These are phyloP conservation scores for Colletotrichum plurivorum DNA, from an alignment of 2,329 filamentous ascomycete genomes.

Conservation along the genomic window DNA sequence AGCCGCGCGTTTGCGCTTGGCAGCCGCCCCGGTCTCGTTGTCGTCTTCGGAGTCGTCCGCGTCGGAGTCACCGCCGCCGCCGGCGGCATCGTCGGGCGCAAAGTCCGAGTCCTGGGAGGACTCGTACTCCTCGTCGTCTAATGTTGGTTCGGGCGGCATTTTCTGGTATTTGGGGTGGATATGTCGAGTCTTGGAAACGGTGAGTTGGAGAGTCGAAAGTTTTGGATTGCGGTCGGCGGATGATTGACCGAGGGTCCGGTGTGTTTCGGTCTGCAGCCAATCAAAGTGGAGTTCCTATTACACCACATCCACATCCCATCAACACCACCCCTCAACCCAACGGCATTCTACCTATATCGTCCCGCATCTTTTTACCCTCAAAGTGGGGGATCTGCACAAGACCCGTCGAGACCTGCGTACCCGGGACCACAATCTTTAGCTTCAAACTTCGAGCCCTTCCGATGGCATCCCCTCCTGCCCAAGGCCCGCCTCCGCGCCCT, in stretches of 20 bases:
- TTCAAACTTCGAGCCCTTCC: no score
- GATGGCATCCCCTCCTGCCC: no score
- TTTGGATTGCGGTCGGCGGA: constrained; percentile 28
- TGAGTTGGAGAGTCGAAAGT: neutral
- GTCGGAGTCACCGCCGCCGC: constrained; percentile 60
- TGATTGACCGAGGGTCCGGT: constrained; percentile 31
- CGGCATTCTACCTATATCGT: no score
- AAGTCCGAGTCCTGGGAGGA: constrained; percentile 84
- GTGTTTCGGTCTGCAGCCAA: constrained; percentile 15
- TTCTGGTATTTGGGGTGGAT: constrained; percentile 39
- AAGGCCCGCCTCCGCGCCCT: no score
- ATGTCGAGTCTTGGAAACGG: neutral
- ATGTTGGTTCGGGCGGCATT: constrained; percentile 60
- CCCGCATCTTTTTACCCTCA: no score
- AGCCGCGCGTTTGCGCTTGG: constrained; percentile 52
- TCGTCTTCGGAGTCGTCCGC: constrained; percentile 66
- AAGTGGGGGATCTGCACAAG: no score
- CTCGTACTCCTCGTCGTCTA: constrained; percentile 69
- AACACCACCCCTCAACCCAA: no score
- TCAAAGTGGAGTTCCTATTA: neutral
- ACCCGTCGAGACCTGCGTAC: no score
- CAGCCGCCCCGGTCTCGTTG: constrained; percentile 44
- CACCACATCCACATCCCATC: no score
- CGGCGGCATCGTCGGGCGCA: constrained; percentile 67
- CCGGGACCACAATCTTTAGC: no score